Percentiles rank a stretch among this genome's conserved stretches.
These are phyloP conservation scores for Rubroshorea leprosula DNA, from an alignment of 345 rosid species.

Conservation along the genomic window DNA sequence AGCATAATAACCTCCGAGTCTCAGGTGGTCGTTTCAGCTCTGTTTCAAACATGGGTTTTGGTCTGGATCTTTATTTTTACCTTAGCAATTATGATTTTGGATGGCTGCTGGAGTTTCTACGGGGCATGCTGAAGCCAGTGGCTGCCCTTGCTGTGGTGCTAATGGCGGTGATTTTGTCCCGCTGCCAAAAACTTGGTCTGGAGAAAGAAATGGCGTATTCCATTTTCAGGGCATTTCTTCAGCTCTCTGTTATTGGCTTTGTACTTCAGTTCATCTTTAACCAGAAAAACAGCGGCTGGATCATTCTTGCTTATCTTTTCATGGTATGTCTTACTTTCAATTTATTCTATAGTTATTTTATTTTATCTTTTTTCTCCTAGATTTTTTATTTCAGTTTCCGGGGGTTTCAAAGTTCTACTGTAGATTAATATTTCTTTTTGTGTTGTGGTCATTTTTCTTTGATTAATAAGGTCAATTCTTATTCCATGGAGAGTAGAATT, in stretches of 20 bases:
- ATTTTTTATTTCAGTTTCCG: not conserved
- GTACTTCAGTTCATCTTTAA: constrained; percentile 83
- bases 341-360: no score
- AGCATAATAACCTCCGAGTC: not conserved
- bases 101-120: constrained; percentile 53
- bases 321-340: constrained; percentile 38
- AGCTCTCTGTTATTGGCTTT: constrained; percentile 78
- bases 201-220: constrained; percentile 82
- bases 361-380: not conserved
- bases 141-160: constrained; percentile 72
- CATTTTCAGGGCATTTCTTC: constrained; percentile 66
- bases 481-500: not conserved
- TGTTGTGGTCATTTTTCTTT: not conserved
- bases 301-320: constrained; percentile 79
- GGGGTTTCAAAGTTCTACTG: no score
- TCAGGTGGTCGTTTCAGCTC: not conserved
- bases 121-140: constrained; percentile 79
- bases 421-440: constrained; percentile 1
- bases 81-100: constrained; percentile 23
- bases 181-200: constrained; percentile 55
- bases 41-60: not conserved
- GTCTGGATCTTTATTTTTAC: not conserved
- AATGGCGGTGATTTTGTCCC: constrained; percentile 60
- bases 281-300: constrained; percentile 51
- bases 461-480: not conserved